phyloP scores from a whole-genome alignment of 495 filamentous ascomycete genomes.

The Aspergillus panamensis region DNA sequence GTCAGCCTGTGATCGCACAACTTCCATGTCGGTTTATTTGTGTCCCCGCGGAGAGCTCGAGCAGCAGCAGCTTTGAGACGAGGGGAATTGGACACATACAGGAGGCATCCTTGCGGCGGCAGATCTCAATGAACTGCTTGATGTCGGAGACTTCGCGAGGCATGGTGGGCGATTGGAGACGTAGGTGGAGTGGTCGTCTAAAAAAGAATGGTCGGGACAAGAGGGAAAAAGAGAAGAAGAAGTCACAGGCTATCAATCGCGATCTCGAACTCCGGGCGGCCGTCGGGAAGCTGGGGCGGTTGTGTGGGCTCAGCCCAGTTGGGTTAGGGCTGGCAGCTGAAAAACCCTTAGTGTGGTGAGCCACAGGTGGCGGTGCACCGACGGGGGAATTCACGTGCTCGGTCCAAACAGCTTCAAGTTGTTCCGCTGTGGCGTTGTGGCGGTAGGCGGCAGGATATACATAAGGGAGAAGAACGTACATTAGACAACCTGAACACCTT shows the following conservation, averaged over 20 bases:
- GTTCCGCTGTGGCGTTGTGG: slow-evolving; percentile 1
- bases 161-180: slow-evolving; percentile 57
- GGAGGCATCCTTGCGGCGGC: slow-evolving; percentile 95
- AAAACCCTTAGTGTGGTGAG: slow-evolving; percentile 12
- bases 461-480: neutral
- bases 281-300: slow-evolving; percentile 6
- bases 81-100: slow-evolving; percentile 56
- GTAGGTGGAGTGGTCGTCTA: slow-evolving; percentile 2
- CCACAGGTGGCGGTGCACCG: neutral
- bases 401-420: neutral
- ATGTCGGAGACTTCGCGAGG: slow-evolving; percentile 97
- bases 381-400: neutral
- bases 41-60: slow-evolving; percentile 8
- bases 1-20: slow-evolving; percentile 13
- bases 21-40: slow-evolving; percentile 25
- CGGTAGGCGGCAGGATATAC: slow-evolving; percentile 10
- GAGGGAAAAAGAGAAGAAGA: slow-evolving; percentile 13
- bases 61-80: slow-evolving; percentile 1
- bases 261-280: slow-evolving; percentile 16
- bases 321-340: slow-evolving; percentile 13
- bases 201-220: slow-evolving; percentile 13
- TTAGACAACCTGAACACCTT: too few relatives aligned
- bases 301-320: slow-evolving; percentile 20
- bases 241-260: slow-evolving; percentile 16
- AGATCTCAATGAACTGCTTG: slow-evolving; percentile 99